These are phyloP conservation scores for Chalaropsis ovoidea DNA, from an alignment of 2,329 filamentous ascomycete species.

Conservation along the genomic window DNA sequence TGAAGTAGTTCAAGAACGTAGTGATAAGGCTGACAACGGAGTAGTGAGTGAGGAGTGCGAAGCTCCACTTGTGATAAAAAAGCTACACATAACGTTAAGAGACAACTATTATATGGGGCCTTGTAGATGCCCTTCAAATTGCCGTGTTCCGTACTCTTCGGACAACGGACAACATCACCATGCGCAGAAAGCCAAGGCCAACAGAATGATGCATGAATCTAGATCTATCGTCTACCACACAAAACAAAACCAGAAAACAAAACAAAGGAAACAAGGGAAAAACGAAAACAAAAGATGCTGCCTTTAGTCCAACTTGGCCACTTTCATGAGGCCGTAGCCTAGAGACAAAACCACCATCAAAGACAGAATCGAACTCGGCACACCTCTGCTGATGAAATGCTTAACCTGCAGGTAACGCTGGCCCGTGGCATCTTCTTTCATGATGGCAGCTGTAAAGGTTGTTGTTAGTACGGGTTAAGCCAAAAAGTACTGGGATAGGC, in stretches of 20 bases:
- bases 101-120: not conserved
- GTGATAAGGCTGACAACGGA: not conserved
- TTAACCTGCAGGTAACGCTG: conserved; percentile 84
- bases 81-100: not conserved
- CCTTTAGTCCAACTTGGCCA: conserved; percentile 49
- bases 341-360: conserved; percentile 75
- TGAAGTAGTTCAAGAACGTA: not conserved
- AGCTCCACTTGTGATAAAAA: not conserved
- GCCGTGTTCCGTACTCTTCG: not conserved
- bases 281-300: conserved; percentile 24
- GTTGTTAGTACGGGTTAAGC: conserved; percentile 1
- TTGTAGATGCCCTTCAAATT: not conserved
- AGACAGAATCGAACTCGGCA: conserved; percentile 75
- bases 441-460: conserved; percentile 67
- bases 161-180: not conserved
- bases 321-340: conserved; percentile 81
- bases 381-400: conserved; percentile 89
- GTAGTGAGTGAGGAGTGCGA: not conserved
- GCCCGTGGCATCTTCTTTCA: conserved; percentile 95
- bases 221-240: conserved; percentile 5
- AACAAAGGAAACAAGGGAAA: not conserved
- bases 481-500: not conserved
- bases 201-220: not conserved
- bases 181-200: not conserved
- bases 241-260: not conserved